These are phyloP conservation scores for Alternaria dauci DNA, from an alignment of 2,329 filamentous ascomycete species.

Conservation along the genomic window DNA sequence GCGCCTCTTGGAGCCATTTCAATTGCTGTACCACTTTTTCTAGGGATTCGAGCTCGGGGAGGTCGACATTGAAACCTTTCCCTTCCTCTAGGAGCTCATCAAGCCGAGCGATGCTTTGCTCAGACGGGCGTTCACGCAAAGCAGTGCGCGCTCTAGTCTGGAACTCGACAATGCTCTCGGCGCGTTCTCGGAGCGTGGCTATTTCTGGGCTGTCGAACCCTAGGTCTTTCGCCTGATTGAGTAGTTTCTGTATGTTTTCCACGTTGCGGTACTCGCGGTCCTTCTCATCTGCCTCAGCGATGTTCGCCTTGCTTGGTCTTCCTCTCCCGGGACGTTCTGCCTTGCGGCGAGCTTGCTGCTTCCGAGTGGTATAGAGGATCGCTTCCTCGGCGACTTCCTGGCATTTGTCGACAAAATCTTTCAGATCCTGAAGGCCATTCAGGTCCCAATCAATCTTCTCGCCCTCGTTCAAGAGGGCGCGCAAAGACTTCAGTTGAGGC, in stretches of 20 bases:
- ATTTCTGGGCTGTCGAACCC: constrained; percentile 96
- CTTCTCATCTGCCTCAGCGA: constrained; percentile 82
- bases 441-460: constrained; percentile 95
- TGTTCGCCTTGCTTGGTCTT: constrained; percentile 66
- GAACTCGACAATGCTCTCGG: constrained; percentile 83
- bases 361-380: constrained; percentile 93
- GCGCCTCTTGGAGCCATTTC: constrained; percentile 85
- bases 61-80: constrained; percentile 87
- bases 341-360: constrained; percentile 96
- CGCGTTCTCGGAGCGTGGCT: constrained; percentile 81
- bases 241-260: constrained; percentile 84
- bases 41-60: constrained; percentile 84
- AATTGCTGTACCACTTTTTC: constrained; percentile 83
- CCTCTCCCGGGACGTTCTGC: constrained; percentile 87
- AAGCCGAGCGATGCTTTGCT: constrained; percentile 72
- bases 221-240: constrained; percentile 83
- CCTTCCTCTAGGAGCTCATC: constrained; percentile 92
- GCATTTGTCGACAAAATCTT: constrained; percentile 91
- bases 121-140: constrained; percentile 64
- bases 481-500: constrained; percentile 85
- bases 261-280: constrained; percentile 87
- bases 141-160: constrained; percentile 77
- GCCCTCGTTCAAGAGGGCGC: constrained; percentile 86
- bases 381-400: constrained; percentile 99
- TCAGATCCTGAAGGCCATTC: constrained; percentile 80